Conservation (phyloP, 768 basidiomycete genomes). For the Russula abietina region DNA sequence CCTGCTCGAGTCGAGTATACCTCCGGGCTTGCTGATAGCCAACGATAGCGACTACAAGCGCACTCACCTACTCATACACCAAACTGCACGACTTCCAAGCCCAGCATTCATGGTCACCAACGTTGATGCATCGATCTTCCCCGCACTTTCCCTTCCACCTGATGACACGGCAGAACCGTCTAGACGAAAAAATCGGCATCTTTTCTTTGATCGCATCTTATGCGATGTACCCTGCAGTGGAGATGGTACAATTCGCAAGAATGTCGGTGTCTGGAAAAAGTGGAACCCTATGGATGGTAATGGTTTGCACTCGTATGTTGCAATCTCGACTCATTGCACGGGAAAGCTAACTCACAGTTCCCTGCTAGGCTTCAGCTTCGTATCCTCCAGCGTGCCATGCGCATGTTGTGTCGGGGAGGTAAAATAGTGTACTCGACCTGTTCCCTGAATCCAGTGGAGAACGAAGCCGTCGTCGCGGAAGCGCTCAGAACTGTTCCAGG, state of each 20-base stretch:
- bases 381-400: constrained; percentile 90
- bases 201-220: constrained; percentile 88
- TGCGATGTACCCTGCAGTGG: constrained; percentile 98
- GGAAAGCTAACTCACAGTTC: background rate
- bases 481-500: constrained; percentile 70
- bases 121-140: constrained; percentile 86
- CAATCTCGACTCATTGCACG: background rate
- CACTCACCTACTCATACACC: constrained; percentile 94
- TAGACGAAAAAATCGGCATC: constrained; percentile 33
- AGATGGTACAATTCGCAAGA: constrained; percentile 94
- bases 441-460: constrained; percentile 93
- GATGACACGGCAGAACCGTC: constrained; percentile 31
- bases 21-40: constrained; percentile 83
- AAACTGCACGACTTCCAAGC: constrained; percentile 88
- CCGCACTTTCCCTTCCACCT: constrained; percentile 49
- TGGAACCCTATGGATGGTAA: constrained; percentile 90
- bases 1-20: constrained; percentile 55
- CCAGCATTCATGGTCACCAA: constrained; percentile 94
- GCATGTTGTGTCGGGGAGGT: constrained; percentile 77
- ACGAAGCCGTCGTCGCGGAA: constrained; percentile 90
- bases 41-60: constrained; percentile 95
- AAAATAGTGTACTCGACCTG: constrained; percentile 97
- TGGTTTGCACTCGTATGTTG: constrained; percentile 73
- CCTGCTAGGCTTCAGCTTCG: constrained; percentile 76
- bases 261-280: constrained; percentile 87